Evolutionary conservation across 345 rosid species (phyloP), one percentile per base, ranked within the genome.

Genomic region (Alliaria petiolata): DNA sequence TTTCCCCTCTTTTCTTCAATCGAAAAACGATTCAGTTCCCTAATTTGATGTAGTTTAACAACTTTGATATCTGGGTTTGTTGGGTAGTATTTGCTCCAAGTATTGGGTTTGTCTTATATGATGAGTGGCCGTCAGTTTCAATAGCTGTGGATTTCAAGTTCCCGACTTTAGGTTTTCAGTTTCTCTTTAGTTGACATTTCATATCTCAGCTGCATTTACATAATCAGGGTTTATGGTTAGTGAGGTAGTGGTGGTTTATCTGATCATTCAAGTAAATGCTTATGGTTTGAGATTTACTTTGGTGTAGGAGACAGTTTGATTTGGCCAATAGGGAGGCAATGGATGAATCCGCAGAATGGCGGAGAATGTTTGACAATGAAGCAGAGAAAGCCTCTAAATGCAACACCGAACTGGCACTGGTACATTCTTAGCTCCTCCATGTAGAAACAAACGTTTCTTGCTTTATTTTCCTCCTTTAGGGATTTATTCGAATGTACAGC

Each of bases 271-370:
- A 56, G 76, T 64, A 15, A 10, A 35, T 39, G 22, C 4, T 46
- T 5, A 64, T 13, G 64, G 15, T 54, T 42, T 39, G 30, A 16
- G 50, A 6, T 60, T 42, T 35, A 45, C 33, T 0, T 39, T 69
- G 52, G 71, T 85, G 81, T 50, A 93, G 97, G 77, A 84, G 83
- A 72, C 91, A 95, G 71, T 91, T 95, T 68, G 99, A 95, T 85
- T 80, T 91, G 8, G 97, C 97, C 0, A 88, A 89, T 75, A 83
- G 87, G 67, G 97, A 95, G 57, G 97, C 99, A 45, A 81, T 89
- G 93, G 96, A 95, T 67, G 99, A 91, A 76, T 88, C 99, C 59
- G 96, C 97, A 1, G 99, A 87, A 34, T 95, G 99, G 99, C 79
- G 99, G 56, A 64, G 76, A 81, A 85, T 78, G 73, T 95, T 83